Percentiles rank a stretch among this genome's conserved stretches.
Evolutionary conservation across 805 yeast species (phyloP).

Genomic region (Hanseniaspora lachancei): DNA sequence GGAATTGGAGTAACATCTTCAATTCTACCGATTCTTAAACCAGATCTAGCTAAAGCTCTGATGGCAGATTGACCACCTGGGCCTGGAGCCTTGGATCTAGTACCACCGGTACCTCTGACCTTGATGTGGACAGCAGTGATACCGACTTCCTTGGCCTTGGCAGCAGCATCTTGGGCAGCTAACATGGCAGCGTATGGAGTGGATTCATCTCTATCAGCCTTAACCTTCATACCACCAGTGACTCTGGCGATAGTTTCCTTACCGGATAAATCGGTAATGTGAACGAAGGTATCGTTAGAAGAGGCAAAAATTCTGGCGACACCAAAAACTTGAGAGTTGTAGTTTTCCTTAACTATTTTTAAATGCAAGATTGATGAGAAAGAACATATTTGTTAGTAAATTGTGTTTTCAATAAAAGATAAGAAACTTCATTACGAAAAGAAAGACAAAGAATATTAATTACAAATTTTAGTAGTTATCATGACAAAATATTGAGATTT

Average conservation of each 20-base stretch:
- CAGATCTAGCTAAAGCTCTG: constrained; percentile 99
- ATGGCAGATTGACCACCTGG: constrained; percentile 99
- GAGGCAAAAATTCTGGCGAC: constrained; percentile 99
- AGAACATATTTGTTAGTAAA: constrained; percentile 14
- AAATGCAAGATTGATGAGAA: constrained; percentile 14
- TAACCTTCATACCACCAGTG: constrained; percentile 99
- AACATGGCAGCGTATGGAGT: constrained; percentile 99
- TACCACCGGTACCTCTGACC: constrained; percentile 99
- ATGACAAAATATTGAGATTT: not conserved
- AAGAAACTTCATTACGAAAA: constrained; percentile 7
- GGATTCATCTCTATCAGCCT: constrained; percentile 99
- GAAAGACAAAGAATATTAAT: constrained; percentile 5
- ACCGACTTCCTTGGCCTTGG: constrained; percentile 98
- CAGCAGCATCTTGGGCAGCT: constrained; percentile 99
- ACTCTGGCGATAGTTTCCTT: constrained; percentile 99
- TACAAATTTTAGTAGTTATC: not conserved
- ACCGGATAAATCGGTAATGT: constrained; percentile 98
- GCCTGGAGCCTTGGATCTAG: constrained; percentile 99
- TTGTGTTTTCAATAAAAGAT: not conserved
- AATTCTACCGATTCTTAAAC: constrained; percentile 98
- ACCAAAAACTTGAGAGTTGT: constrained; percentile 98
- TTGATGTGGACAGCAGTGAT: constrained; percentile 98
- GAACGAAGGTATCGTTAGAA: constrained; percentile 99
- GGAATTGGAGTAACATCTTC: constrained; percentile 99
- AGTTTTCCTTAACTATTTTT: constrained; percentile 43